Evolutionary conservation across 192 early-diverging fungal species (phyloP).

Genomic region (Coemansia sp.): DNA sequence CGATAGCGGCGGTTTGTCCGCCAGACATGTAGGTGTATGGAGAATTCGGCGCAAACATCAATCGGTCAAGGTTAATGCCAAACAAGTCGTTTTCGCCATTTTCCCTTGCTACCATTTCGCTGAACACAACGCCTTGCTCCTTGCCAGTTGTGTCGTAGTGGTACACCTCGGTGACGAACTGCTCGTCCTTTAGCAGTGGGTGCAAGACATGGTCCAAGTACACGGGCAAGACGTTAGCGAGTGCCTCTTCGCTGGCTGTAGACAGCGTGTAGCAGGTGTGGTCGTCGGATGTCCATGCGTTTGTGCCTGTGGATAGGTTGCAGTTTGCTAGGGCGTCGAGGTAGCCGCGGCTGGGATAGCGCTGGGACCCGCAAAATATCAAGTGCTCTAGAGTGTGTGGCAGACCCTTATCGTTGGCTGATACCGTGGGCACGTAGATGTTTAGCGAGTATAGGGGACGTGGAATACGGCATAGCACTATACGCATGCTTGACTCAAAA

Average conservation of each 20-base stretch:
- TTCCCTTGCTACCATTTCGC: slow-evolving; percentile 75
- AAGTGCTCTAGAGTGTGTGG: slow-evolving; percentile 85
- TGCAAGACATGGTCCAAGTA: slow-evolving; percentile 81
- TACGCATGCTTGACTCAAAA: slow-evolving; percentile 51
- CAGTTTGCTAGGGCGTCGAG: slow-evolving; percentile 75
- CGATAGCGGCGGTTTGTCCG: slow-evolving; percentile 72
- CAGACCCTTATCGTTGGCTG: slow-evolving; percentile 68
- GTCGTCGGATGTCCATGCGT: slow-evolving; percentile 63
- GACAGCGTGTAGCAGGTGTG: slow-evolving; percentile 73
- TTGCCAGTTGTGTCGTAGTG: slow-evolving; percentile 71
- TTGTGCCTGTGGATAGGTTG: slow-evolving; percentile 76
- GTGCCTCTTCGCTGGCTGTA: slow-evolving; percentile 65
- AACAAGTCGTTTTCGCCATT: slow-evolving; percentile 69
- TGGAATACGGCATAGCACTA: slow-evolving; percentile 65
- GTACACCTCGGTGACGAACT: slow-evolving; percentile 82
- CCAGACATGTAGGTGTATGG: slow-evolving; percentile 78
- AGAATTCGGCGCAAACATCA: slow-evolving; percentile 51
- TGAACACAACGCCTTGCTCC: slow-evolving; percentile 79
- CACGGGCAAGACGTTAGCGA: slow-evolving; percentile 72
- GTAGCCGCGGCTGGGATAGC: slow-evolving; percentile 67
- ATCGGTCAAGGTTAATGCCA: slow-evolving; percentile 6
- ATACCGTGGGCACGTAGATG: slow-evolving; percentile 75
- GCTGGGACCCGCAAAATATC: slow-evolving; percentile 78
- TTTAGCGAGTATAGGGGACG: slow-evolving; percentile 69
- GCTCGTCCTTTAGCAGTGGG: slow-evolving; percentile 69